Percentiles rank a stretch among this genome's conserved stretches.
Evolutionary conservation across 257 asterid species (phyloP).

Genomic region (Nicotiana otophora): DNA sequence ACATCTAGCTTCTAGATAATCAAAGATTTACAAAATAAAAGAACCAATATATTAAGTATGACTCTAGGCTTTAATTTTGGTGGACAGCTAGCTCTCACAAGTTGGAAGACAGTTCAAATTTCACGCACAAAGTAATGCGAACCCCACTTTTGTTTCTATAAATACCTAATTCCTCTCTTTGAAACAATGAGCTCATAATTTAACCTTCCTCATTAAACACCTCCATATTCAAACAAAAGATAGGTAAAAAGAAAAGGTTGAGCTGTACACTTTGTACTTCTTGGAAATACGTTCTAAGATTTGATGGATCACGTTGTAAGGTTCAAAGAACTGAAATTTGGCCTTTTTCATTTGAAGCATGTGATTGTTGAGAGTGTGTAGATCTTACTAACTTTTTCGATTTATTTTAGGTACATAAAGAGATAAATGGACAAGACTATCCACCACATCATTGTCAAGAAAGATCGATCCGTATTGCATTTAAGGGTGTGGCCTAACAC

Average conservation of each 20-base stretch:
- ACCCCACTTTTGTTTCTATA: neutral
- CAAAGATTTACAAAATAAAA: neutral
- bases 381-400: neutral
- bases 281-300: neutral
- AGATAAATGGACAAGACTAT: neutral
- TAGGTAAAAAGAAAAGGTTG: neutral
- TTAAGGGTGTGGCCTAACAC: neutral
- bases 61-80: neutral
- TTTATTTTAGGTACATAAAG: neutral
- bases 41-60: neutral
- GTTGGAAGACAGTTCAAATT: neutral
- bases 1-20: neutral
- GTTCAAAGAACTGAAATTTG: neutral
- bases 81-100: slow-evolving; percentile 3
- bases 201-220: slow-evolving; percentile 8
- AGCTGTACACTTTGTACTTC: neutral
- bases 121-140: neutral
- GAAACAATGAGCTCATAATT: neutral
- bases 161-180: neutral
- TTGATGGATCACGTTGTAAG: neutral
- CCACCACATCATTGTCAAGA: neutral
- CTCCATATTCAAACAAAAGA: neutral
- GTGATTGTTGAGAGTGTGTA: neutral
- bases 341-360: neutral
- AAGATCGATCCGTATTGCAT: neutral